Evolutionary conservation across 192 early-diverging fungal genomes (phyloP).

Genomic region (Coemansia asiatica): DNA sequence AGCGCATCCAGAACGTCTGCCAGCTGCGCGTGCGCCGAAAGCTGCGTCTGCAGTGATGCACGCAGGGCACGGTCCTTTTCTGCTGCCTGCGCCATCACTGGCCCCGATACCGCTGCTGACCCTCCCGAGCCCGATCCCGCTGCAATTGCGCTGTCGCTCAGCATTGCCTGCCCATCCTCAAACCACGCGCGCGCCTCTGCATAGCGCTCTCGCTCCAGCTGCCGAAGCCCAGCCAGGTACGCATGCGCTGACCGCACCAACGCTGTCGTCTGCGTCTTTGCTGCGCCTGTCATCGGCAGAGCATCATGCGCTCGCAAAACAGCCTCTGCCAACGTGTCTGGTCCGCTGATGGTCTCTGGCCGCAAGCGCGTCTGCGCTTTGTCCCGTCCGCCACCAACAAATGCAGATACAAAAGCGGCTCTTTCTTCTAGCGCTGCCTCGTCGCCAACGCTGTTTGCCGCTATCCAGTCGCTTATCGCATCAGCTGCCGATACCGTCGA

Average conservation of each 20-base stretch:
- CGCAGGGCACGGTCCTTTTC: constrained; percentile 38
- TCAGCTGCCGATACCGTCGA: neutral
- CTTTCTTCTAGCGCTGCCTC: neutral
- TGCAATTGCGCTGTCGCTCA: neutral
- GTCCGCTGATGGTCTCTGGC: neutral
- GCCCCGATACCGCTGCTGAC: neutral
- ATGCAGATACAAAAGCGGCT: constrained; percentile 12
- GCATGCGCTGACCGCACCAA: constrained; percentile 21
- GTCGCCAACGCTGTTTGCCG: neutral
- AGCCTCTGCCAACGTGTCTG: constrained; percentile 26
- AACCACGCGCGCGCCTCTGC: constrained; percentile 35
- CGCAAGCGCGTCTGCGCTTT: neutral
- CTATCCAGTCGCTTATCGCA: neutral
- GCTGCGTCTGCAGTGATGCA: constrained; percentile 16
- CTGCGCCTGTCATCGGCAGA: constrained; percentile 6
- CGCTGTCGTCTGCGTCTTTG: constrained; percentile 13
- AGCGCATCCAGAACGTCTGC: constrained; percentile 19
- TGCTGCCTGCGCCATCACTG: constrained; percentile 18
- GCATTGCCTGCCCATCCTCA: constrained; percentile 10
- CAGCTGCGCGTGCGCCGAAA: constrained; percentile 23
- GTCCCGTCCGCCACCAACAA: neutral
- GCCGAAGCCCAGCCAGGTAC: constrained; percentile 43
- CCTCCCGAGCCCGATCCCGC: neutral
- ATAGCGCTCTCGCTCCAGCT: constrained; percentile 29
- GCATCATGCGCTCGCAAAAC: constrained; percentile 12